phyloP scores from a whole-genome alignment of 1,284 basidiomycete genomes.

The Sanguinoderma infundibulare region DNA sequence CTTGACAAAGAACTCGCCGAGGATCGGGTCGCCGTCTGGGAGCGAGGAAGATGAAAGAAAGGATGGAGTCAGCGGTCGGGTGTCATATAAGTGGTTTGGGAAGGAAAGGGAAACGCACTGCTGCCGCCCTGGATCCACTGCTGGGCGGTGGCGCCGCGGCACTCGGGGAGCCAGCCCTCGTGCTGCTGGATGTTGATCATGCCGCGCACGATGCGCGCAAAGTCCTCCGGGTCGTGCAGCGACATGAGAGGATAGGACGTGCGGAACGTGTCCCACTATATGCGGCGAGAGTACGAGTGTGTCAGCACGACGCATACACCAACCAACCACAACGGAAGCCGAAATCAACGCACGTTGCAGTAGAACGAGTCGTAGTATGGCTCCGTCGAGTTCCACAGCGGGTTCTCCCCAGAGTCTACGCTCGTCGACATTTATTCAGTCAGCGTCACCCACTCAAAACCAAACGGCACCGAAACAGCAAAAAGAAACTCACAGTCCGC shows the following conservation, averaged over 20 bases:
- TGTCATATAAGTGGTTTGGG: neutral
- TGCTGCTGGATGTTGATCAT: slow-evolving; percentile 71
- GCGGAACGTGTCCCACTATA: slow-evolving; percentile 68
- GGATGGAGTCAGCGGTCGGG: no score
- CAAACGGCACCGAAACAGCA: neutral
- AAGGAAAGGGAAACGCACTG: slow-evolving; percentile 44
- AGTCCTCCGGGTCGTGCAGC: slow-evolving; percentile 61
- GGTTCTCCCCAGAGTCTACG: slow-evolving; percentile 71
- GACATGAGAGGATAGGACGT: slow-evolving; percentile 63
- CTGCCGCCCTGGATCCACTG: slow-evolving; percentile 68
- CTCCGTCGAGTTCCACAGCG: slow-evolving; percentile 64
- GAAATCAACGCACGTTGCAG: slow-evolving; percentile 10
- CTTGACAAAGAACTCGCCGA: slow-evolving; percentile 72
- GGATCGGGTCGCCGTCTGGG: slow-evolving; percentile 69
- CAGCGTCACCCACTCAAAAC: neutral
- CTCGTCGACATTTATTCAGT: neutral
- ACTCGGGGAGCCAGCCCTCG: slow-evolving; percentile 72
- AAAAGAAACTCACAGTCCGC: slow-evolving; percentile 54
- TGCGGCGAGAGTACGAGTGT: neutral
- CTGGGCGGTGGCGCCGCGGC: slow-evolving; percentile 53
- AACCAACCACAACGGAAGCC: neutral
- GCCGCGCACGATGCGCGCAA: slow-evolving; percentile 59
- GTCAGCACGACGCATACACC: neutral
- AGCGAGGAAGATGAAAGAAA: neutral
- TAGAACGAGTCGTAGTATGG: slow-evolving; percentile 73